These are phyloP conservation scores for Echium plantagineum DNA, from an alignment of 257 asterid genomes.

Conservation along the genomic window DNA sequence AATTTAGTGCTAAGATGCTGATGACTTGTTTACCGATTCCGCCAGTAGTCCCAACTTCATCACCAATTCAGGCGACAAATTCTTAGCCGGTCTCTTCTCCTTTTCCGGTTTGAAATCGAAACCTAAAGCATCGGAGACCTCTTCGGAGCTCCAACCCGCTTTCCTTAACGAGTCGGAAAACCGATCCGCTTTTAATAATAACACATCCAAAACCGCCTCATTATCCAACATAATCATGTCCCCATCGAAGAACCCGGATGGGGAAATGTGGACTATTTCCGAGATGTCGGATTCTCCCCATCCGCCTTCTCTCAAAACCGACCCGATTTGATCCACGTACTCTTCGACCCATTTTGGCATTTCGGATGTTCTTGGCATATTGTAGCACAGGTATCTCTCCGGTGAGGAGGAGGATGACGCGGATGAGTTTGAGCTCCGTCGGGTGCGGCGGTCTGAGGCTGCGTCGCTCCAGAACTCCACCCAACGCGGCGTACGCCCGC, in stretches of 20 bases:
- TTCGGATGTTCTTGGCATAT: constrained; percentile 54
- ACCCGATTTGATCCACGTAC: constrained; percentile 68
- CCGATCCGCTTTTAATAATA: constrained; percentile 78
- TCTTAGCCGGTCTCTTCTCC: constrained; percentile 51
- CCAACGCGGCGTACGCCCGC: constrained; percentile 64
- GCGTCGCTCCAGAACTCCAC: constrained; percentile 99
- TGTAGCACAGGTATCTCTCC: constrained; percentile 40
- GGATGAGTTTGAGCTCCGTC: constrained; percentile 66
- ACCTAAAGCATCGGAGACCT: constrained; percentile 77
- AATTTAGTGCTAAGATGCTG: constrained; percentile 18
- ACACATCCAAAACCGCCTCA: constrained; percentile 74
- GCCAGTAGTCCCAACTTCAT: constrained; percentile 74
- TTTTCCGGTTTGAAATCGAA: constrained; percentile 70
- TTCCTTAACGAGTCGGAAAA: constrained; percentile 72
- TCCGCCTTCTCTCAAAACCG: constrained; percentile 70
- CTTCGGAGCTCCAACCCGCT: constrained; percentile 97
- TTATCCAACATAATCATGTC: constrained; percentile 82
- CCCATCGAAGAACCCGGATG: constrained; percentile 73
- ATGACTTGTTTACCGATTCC: constrained; percentile 62
- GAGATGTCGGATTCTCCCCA: constrained; percentile 90
- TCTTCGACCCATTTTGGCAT: constrained; percentile 81
- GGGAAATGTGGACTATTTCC: constrained; percentile 68
- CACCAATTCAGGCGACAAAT: constrained; percentile 63
- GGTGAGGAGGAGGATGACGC: constrained; percentile 63
- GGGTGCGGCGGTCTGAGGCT: constrained; percentile 65